A percentile compares a stretch with the other conserved stretches of the same genome.
phyloP scores from a whole-genome alignment of 2,329 filamentous ascomycete genomes.

The Botrytis tulipae region DNA sequence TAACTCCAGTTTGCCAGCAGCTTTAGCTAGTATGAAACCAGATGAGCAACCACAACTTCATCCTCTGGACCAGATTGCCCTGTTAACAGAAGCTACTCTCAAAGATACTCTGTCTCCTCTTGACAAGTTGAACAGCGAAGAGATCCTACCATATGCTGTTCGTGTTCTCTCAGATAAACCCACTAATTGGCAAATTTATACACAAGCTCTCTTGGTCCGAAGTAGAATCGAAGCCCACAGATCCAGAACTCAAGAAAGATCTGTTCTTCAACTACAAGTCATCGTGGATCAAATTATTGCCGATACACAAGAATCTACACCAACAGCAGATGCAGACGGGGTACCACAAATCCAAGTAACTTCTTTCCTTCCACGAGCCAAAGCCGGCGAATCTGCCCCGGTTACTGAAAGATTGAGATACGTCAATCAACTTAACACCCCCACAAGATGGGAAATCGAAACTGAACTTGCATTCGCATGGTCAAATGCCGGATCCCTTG shows the following conservation, averaged over 20 bases:
- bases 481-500: slow-evolving; percentile 81
- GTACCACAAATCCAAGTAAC: slow-evolving; percentile 53
- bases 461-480: slow-evolving; percentile 91
- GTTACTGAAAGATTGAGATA: slow-evolving; percentile 75
- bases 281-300: slow-evolving; percentile 93
- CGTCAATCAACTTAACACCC: slow-evolving; percentile 78
- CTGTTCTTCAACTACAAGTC: slow-evolving; percentile 88
- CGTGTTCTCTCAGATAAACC: slow-evolving; percentile 84
- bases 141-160: slow-evolving; percentile 86
- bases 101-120: slow-evolving; percentile 83
- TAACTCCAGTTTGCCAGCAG: slow-evolving; percentile 54
- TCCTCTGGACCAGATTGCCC: slow-evolving; percentile 83
- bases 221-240: slow-evolving; percentile 87
- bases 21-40: slow-evolving; percentile 66
- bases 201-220: slow-evolving; percentile 84
- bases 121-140: slow-evolving; percentile 86
- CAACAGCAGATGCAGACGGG: slow-evolving; percentile 36
- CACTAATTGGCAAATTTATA: slow-evolving; percentile 98
- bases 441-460: slow-evolving; percentile 90
- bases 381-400: slow-evolving; percentile 73
- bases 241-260: slow-evolving; percentile 83
- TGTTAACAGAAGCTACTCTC: slow-evolving; percentile 83
- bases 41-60: slow-evolving; percentile 78
- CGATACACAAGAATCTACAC: slow-evolving; percentile 56
- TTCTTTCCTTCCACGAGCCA: slow-evolving; percentile 77